Conservation (phyloP, 805 yeast species). For the Schwanniomyces sp. region DNA sequence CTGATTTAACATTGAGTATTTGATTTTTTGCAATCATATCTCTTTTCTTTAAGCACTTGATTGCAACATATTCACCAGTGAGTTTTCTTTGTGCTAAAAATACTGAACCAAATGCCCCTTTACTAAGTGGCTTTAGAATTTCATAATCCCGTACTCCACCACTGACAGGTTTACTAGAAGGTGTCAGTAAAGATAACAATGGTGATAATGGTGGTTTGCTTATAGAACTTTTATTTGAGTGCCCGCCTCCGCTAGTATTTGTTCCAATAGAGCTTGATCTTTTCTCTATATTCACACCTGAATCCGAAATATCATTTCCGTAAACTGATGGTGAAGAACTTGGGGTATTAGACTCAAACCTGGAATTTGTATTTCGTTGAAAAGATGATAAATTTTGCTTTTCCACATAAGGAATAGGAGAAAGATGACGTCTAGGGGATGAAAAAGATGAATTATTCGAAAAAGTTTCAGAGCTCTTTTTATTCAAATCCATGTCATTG, state of each 20-base stretch:
- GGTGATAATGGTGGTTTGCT: conserved; percentile 77
- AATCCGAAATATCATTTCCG: conserved; percentile 8
- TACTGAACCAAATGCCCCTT: conserved; percentile 97
- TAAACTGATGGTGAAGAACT: conserved; percentile 34
- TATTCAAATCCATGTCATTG: conserved; percentile 27
- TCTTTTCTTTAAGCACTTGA: conserved; percentile 84
- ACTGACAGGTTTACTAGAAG: conserved; percentile 47
- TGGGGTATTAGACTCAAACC: conserved; percentile 39
- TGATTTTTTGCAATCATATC: conserved; percentile 98
- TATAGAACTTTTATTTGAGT: conserved; percentile 7
- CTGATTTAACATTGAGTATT: conserved; percentile 90
- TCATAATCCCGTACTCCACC: conserved; percentile 83
- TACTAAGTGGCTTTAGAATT: conserved; percentile 86
- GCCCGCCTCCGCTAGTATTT: conserved; percentile 1
- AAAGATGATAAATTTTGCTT: conserved; percentile 61
- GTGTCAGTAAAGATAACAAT: conserved; percentile 63
- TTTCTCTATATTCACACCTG: conserved; percentile 9
- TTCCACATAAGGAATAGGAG: conserved; percentile 48
- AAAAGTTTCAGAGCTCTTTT: conserved; percentile 17
- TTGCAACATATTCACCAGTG: conserved; percentile 95
- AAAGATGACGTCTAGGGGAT: conserved; percentile 59
- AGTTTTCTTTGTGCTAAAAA: conserved; percentile 77
- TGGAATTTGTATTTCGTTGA: conserved; percentile 47
- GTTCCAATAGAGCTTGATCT: conserved; percentile 19
- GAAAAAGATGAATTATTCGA: conserved; percentile 28